These are phyloP conservation scores for Bauhinia variegata DNA, from an alignment of 306 rosid genomes.

Conservation along the genomic window DNA sequence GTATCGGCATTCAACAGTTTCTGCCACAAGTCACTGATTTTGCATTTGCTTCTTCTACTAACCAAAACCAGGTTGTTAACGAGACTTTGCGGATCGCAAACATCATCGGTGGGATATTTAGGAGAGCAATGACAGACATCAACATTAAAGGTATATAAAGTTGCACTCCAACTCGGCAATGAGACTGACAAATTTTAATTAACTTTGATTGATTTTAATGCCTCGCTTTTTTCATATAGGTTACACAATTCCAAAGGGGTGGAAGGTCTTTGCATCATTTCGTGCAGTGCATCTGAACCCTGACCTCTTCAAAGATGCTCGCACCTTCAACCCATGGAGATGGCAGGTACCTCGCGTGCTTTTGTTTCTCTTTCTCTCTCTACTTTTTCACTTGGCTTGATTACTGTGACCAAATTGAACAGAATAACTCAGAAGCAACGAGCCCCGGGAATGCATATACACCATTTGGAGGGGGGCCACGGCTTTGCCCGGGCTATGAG, in stretches of 20 bases:
- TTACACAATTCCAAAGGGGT: slow-evolving; percentile 89
- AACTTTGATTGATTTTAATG: background rate
- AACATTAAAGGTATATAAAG: slow-evolving; percentile 65
- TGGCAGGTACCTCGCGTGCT: slow-evolving; percentile 61
- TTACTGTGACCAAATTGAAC: slow-evolving; percentile 7
- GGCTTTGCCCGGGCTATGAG: slow-evolving; percentile 91
- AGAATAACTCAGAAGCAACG: slow-evolving; percentile 58
- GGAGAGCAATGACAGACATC: slow-evolving; percentile 75
- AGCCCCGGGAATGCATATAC: slow-evolving; percentile 61
- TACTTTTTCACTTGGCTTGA: slow-evolving; percentile 16
- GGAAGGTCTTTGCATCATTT: slow-evolving; percentile 91
- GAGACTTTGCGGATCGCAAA: slow-evolving; percentile 84
- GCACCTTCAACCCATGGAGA: slow-evolving; percentile 95
- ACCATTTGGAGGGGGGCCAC: slow-evolving; percentile 93
- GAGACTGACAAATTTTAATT: too few species aligned
- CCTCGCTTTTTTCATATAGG: slow-evolving; percentile 43
- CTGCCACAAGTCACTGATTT: background rate
- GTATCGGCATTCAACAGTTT: background rate
- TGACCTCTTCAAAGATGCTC: slow-evolving; percentile 83
- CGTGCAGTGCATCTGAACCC: slow-evolving; percentile 88
- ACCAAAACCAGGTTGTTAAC: slow-evolving; percentile 89
- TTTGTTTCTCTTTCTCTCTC: background rate
- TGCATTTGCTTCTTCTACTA: background rate
- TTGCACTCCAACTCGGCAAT: background rate
- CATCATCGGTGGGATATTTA: slow-evolving; percentile 87